Percentiles rank a stretch among this genome's conserved stretches.
Evolutionary conservation across 2,329 filamentous ascomycete genomes (phyloP).

Genomic region (Aspergillus awamori): DNA sequence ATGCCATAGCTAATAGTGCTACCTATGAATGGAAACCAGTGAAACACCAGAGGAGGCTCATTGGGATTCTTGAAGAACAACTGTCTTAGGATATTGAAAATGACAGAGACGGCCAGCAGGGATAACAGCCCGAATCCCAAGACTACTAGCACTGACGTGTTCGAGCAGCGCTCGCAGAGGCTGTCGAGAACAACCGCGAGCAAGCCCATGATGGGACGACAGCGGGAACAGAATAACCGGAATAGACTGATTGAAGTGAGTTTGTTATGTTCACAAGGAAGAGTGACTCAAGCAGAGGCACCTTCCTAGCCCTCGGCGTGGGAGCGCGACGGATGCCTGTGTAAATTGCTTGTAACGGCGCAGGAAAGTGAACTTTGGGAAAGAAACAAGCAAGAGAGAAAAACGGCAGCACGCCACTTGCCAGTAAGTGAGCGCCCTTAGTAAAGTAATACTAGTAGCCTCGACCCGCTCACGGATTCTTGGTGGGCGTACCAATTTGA

Average conservation of each 20-base stretch:
- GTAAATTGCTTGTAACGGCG: background rate
- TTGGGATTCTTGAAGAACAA: conserved; percentile 79
- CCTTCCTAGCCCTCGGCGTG: conserved; percentile 9
- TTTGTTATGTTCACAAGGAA: background rate
- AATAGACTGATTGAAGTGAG: background rate
- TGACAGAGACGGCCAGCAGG: conserved; percentile 60
- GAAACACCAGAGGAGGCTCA: conserved; percentile 70
- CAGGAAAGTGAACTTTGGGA: background rate
- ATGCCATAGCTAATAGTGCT: conserved; percentile 95
- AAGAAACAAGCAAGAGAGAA: background rate
- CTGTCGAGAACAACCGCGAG: conserved; percentile 52
- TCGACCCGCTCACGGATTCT: conserved; percentile 4
- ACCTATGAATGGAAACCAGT: conserved; percentile 73
- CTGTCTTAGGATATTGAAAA: conserved; percentile 80
- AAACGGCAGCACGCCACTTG: background rate
- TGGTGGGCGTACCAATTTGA: background rate
- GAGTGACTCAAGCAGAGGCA: conserved; percentile 17
- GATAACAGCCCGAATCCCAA: conserved; percentile 48
- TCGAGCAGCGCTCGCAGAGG: conserved; percentile 50
- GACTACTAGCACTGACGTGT: conserved; percentile 51
- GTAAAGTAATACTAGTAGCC: background rate
- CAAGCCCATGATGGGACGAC: conserved; percentile 51
- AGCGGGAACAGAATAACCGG: background rate
- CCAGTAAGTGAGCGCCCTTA: background rate
- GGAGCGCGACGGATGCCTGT: background rate